Evolutionary conservation across 2,329 filamentous ascomycete species (phyloP), one percentile per base, ranked within the genome.

Genomic region (Claviceps paspali): DNA sequence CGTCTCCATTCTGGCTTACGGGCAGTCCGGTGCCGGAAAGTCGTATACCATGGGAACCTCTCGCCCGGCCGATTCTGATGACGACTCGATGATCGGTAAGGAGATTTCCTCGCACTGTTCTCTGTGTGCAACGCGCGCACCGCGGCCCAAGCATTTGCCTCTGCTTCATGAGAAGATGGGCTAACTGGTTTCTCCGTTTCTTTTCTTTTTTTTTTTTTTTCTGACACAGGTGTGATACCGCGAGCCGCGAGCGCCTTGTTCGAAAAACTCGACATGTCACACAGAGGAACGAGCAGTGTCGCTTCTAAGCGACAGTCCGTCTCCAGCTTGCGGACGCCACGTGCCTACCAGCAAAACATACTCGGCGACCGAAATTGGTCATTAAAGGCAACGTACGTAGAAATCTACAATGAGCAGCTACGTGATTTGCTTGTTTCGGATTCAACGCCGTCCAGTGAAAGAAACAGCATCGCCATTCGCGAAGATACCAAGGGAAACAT

Each of bases 21-120:
- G 91, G 47, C 91, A 98, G 64, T 98, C 91, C 21, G 91, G 91
- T 39, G 86, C 91, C 9, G 91, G 91, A 49, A 98, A 98, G 63
- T 96, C 88, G 3, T 96, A 93, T 55, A 98, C 91, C 0, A 98
- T 98, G 91, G 91, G 91, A 40, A 98, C 91, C 0, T 86, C 88
- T 1, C 86, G 86, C 4, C 84, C 87, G 2, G 59, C 59, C 17
- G 87, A 95, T 51, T 81, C 92, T 52, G 68, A 65, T 19, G 70
- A 88, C 49, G 46, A 67, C 22, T 71, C 79, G 6, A 59, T 75
- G 22, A 91, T 88, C 82, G 86, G 85, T 91, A 70, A 33, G 38
- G 11, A 23, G 23, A 9, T 17, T 6, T 6, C 23, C n/a, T n/a
- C 14, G 12, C 18, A 10, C 15, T 18, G 7, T 5, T 27, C 6